Evolutionary conservation across 2,329 filamentous ascomycete species (phyloP).

Genomic region (Fusarium sp.): DNA sequence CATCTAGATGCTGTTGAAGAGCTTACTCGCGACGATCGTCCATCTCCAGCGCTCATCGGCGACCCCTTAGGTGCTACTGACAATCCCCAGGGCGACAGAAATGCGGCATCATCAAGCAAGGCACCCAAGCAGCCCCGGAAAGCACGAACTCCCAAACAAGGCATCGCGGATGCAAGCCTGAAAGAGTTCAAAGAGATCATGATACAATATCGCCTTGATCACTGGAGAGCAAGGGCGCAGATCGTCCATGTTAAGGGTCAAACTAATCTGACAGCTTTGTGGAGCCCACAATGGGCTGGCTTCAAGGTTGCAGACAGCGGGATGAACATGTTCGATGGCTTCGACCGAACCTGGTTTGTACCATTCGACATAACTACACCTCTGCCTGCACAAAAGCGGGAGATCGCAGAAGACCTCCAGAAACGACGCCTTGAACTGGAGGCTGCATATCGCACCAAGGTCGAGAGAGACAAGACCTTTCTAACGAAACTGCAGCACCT

Average conservation of each 20-base stretch:
- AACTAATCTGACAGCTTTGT: slow-evolving; percentile 32
- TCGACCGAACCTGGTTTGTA: slow-evolving; percentile 36
- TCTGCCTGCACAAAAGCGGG: slow-evolving; percentile 13
- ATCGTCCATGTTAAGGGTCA: slow-evolving; percentile 25
- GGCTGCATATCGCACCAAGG: neutral
- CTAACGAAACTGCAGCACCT: neutral
- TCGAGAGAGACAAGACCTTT: neutral
- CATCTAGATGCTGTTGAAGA: neutral
- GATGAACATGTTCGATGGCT: slow-evolving; percentile 35
- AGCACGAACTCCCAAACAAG: neutral
- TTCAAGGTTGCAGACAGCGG: neutral
- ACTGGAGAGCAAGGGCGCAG: slow-evolving; percentile 30
- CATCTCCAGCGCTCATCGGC: neutral
- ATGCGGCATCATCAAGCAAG: neutral
- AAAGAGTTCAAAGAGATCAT: slow-evolving; percentile 32
- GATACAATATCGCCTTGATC: slow-evolving; percentile 26
- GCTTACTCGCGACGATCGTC: neutral
- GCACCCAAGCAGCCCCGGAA: neutral
- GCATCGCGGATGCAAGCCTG: neutral
- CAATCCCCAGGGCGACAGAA: neutral
- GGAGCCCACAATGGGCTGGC: slow-evolving; percentile 25
- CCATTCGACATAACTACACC: slow-evolving; percentile 22
- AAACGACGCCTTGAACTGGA: slow-evolving; percentile 6
- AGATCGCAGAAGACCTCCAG: slow-evolving; percentile 9
- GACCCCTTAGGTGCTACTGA: neutral